A percentile compares a stretch with the other conserved stretches of the same genome.
Conservation (phyloP, 441 rosid species). For the Pelargonium citronellum region DNA sequence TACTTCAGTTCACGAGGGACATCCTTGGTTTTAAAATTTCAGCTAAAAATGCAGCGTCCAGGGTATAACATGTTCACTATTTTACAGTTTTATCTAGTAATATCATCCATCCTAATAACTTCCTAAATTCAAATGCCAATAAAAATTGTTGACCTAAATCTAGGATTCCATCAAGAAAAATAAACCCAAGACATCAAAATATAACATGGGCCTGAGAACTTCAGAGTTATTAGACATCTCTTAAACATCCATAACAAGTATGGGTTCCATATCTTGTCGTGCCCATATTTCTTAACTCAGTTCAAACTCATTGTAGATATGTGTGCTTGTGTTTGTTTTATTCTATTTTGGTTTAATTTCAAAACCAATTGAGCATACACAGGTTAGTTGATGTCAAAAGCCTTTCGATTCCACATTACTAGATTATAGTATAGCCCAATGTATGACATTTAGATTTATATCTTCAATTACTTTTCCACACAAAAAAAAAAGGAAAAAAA, state of each 20-base stretch:
- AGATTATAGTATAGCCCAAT: not conserved
- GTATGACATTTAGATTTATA: not conserved
- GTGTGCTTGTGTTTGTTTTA: constrained; percentile 7
- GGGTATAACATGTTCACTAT: not conserved
- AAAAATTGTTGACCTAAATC: not conserved
- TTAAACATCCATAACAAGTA: not conserved
- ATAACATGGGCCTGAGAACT: not conserved
- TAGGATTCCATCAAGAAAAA: not conserved
- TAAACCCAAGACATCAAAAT: not conserved
- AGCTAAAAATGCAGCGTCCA: not conserved
- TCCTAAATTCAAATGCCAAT: not conserved
- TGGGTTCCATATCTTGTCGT: not conserved
- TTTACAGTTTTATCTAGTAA: not conserved
- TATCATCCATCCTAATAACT: not conserved
- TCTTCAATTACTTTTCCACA: not conserved
- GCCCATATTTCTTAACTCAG: not conserved
- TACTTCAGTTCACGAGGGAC: not conserved
- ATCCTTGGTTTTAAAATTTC: not conserved
- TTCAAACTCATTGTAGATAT: not conserved
- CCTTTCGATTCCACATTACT: not conserved
- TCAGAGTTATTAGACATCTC: not conserved
- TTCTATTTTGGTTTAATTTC: not conserved
- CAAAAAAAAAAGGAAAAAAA: not conserved
- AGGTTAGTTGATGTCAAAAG: not conserved
- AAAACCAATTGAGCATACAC: not conserved